phyloP scores from a whole-genome alignment of 2,329 filamentous ascomycete genomes.

The Stylonectria norvegica region DNA sequence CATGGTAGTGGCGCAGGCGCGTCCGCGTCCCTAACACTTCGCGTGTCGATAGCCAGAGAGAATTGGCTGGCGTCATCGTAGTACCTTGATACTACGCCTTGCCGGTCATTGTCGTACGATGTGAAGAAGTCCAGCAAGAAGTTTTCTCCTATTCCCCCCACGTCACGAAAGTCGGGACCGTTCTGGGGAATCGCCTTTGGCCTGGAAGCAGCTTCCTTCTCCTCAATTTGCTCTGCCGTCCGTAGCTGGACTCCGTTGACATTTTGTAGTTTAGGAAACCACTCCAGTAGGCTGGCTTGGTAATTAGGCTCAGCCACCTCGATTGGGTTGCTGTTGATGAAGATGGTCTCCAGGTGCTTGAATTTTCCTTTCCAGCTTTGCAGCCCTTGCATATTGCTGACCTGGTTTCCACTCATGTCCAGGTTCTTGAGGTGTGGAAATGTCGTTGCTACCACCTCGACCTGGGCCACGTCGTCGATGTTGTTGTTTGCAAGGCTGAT shows the following conservation, averaged over 20 bases:
- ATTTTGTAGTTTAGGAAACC: conserved; percentile 77
- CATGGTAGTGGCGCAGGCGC: conserved; percentile 54
- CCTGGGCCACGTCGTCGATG: conserved; percentile 66
- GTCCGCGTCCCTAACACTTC: conserved; percentile 47
- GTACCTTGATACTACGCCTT: conserved; percentile 58
- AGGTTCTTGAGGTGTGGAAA: conserved; percentile 86
- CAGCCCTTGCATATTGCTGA: conserved; percentile 65
- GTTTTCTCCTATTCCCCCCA: conserved; percentile 67
- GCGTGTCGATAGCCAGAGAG: conserved; percentile 69
- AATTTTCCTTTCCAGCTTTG: conserved; percentile 78
- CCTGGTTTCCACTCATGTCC: conserved; percentile 80
- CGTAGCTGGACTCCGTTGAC: conserved; percentile 74
- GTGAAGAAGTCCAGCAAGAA: conserved; percentile 73
- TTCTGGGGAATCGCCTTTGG: conserved; percentile 59
- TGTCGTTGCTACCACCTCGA: conserved; percentile 72
- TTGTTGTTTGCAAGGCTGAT: conserved; percentile 80
- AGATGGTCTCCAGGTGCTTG: conserved; percentile 72
- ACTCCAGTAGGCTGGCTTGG: conserved; percentile 66
- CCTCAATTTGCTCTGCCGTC: conserved; percentile 65
- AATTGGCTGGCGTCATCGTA: conserved; percentile 77
- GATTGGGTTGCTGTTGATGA: conserved; percentile 75
- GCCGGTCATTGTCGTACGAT: conserved; percentile 69
- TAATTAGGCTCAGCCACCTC: conserved; percentile 58
- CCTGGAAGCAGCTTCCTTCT: conserved; percentile 46
- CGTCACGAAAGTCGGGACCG: conserved; percentile 69